phyloP scores from a whole-genome alignment of 225 moss, liverwort and hornwort species.

The Pleurozium schreberi region DNA sequence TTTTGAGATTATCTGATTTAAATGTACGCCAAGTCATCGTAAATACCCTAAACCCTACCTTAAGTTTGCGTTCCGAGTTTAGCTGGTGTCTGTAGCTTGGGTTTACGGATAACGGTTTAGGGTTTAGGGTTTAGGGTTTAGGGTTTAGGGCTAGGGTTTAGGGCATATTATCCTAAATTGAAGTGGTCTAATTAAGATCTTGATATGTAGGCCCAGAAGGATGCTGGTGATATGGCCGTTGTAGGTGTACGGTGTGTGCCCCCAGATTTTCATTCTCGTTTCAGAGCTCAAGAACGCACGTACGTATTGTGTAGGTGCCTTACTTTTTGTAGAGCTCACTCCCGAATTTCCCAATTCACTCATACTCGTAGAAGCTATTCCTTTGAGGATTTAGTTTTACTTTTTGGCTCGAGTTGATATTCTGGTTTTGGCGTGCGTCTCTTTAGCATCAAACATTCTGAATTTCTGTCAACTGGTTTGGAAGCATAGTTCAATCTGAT shows the following conservation, averaged over 20 bases:
- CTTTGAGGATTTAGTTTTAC: neutral
- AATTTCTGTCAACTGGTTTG: neutral
- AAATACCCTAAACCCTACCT: neutral
- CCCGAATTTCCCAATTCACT: neutral
- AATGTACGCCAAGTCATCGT: neutral
- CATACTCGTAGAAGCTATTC: neutral
- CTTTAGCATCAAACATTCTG: neutral
- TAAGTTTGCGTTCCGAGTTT: neutral
- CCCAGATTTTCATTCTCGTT: constrained; percentile 73
- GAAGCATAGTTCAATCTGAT: neutral
- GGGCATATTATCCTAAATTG: neutral
- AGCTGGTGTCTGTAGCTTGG: neutral
- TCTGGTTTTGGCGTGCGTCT: neutral
- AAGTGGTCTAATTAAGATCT: neutral
- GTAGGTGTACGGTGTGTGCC: constrained; percentile 57
- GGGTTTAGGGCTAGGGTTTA: too few relatives aligned
- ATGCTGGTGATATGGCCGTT: constrained; percentile 79
- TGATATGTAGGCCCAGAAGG: constrained; percentile 47
- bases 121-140: neutral
- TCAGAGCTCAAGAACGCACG: constrained; percentile 94
- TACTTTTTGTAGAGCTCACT: constrained; percentile 4
- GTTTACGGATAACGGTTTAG: neutral
- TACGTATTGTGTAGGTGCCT: constrained; percentile 61
- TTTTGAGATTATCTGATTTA: neutral
- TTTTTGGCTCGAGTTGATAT: neutral